Evolutionary conservation across 2,329 filamentous ascomycete genomes (phyloP), one percentile per base, ranked within the genome.

Genomic region (Curvularia spicifera): DNA sequence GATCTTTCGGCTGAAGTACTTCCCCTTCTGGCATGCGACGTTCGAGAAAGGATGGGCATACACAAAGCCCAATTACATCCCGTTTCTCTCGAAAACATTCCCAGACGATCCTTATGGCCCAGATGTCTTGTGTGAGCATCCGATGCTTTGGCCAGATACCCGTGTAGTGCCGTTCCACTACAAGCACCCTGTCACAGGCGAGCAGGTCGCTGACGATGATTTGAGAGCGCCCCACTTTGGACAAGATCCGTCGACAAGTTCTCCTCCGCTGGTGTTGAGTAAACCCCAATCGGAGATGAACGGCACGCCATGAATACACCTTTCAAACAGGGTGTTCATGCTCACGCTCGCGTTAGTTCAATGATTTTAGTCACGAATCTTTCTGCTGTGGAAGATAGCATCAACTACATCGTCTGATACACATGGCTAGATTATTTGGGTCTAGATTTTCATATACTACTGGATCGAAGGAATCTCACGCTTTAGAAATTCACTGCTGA

Each of bases 121-220:
- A 13, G 82, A 85, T 65, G 81, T 84, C 76, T 70, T 84, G 20
- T 76, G 83, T 7, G 81, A 83, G 57, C 78, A 84, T 71, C 79
- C 80, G 64, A 82, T 84, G 81, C 70, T 85, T 59, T 85, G 83
- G 83, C 83, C 83, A 0, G 83, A 85, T 64, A 84, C 82, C 5
- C 78, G 83, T 39, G 83, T 84, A 3, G 77, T 84, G 33, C 82
- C 82, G 0, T 84, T 84, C 71, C 82, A 84, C 63, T 84, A 84
- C 61, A 75, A 73, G 8, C 82, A 84, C 66, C 82, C 82, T 0
- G 75, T 84, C 13, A 84, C 82, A 9, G 81, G 82, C 5, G 72
- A 78, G 66, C 71, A 67, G 59, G 76, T 81, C 4, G 70, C 68
- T 6, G 77, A 77, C n/a, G 81, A 82, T 48, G 82, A 83, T 63